Evolutionary conservation across 306 rosid genomes (phyloP).

Genomic region (Trifolium subterraneum): DNA sequence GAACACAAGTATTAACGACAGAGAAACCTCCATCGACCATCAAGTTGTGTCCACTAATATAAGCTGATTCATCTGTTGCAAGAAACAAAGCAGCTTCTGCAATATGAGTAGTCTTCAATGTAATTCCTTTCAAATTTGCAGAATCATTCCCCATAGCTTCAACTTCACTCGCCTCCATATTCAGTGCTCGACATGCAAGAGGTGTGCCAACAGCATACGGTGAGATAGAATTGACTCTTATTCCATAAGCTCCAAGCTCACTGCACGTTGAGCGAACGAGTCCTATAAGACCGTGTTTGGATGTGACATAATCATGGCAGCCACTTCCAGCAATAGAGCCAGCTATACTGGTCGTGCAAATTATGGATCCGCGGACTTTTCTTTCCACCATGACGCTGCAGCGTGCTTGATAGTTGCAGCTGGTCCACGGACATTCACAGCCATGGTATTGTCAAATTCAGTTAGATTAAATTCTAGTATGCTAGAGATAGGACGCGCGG

Average conservation of each 20-base stretch:
- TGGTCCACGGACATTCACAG: constrained; percentile 58
- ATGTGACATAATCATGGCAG: constrained; percentile 51
- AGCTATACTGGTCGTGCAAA: constrained; percentile 72
- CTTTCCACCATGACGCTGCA: constrained; percentile 61
- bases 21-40: constrained; percentile 74
- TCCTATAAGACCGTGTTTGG: constrained; percentile 71
- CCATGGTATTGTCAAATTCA: constrained; percentile 62
- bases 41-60: constrained; percentile 68
- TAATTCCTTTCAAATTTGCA: constrained; percentile 68
- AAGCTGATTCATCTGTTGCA: constrained; percentile 71
- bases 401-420: constrained; percentile 68
- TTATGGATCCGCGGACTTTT: constrained; percentile 62
- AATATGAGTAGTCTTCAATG: constrained; percentile 58
- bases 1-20: constrained; percentile 38
- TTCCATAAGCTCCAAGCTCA: constrained; percentile 75
- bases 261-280: constrained; percentile 59
- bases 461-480: constrained; percentile 63
- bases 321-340: constrained; percentile 55
- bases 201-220: constrained; percentile 69
- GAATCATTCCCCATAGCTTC: constrained; percentile 41
- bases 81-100: constrained; percentile 80
- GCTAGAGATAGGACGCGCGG: constrained; percentile 48
- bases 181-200: constrained; percentile 47
- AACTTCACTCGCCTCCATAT: constrained; percentile 35
- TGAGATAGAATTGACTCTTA: constrained; percentile 71